Conservation (phyloP, 2,329 filamentous ascomycete species). For the Exophiala xenobiotica region DNA sequence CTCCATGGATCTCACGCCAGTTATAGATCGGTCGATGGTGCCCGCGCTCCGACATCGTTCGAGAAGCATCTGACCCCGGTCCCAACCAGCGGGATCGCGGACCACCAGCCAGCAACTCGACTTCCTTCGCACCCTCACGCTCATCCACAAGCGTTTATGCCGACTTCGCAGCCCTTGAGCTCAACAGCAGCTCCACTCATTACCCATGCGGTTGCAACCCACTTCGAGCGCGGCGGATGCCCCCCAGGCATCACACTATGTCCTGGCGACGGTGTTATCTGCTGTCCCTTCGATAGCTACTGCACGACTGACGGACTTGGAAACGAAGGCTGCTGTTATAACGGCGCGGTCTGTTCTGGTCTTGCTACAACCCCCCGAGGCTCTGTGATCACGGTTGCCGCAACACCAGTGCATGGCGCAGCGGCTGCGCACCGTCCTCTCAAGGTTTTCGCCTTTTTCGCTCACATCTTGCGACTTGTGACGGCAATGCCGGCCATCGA, state of each 20-base stretch:
- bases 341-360: not conserved
- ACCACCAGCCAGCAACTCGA: too few species aligned
- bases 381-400: not conserved
- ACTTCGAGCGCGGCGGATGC: not conserved
- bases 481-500: not conserved
- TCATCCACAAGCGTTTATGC: too few species aligned
- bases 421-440: not conserved
- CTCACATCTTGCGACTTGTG: not conserved
- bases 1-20: not conserved
- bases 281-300: constrained; percentile 1
- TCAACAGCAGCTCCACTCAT: too few species aligned
- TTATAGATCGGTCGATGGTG: too few species aligned
- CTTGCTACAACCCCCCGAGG: not conserved
- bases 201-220: too few species aligned
- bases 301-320: constrained; percentile 1
- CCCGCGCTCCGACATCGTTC: too few species aligned
- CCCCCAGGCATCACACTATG: not conserved
- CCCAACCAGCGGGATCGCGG: too few species aligned
- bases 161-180: too few species aligned
- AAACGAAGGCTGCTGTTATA: not conserved
- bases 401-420: not conserved
- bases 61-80: too few species aligned
- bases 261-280: not conserved
- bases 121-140: too few species aligned
- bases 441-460: not conserved